Base-by-base conservation (phyloP, 495 filamentous ascomycete genomes). In the Penicillium goetzii region DNA sequence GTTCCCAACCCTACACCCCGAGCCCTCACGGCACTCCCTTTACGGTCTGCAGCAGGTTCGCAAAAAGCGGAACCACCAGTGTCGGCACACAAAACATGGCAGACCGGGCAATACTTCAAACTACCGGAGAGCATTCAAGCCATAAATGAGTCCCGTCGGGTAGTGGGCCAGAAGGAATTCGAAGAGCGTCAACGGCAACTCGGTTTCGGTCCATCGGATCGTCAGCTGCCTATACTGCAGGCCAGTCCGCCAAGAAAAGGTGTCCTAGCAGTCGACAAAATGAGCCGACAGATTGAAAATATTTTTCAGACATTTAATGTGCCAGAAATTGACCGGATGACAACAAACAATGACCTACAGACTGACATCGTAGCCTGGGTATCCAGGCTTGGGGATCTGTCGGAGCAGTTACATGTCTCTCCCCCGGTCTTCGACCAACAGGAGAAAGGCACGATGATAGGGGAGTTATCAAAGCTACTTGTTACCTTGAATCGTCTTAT, bases 401-500 rank as follows among this genome's bases (percentile, higher is more conserved):
- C 25, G 12, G 47, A 50, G 4, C 23, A 50, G 23, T 19, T 50
- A 11, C 25, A 50, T 26, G 12, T 15, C 11, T 50, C 47, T 9
- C 47, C 47, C 4, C 23, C 47, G 1, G 5, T 28, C 1, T 28
- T 50, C 5, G 47, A 28, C 47, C 28, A 28, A 11, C 2, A 50
- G 4, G 47, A 50, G 25, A 50, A 11, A 14, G 28, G 25, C 14
- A 10, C 11, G 25, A 28, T 50, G 12, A 26, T 30, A 6, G 23
- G 25, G 0, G 47, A 50, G 3, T 5, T 50, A 28, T 50, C 47
- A 10, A 14, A 50, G 25, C 47, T 50, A 28, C 47, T 50, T 28
- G 47, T 50, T 19, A 50, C 25, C 14, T 50, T 50, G 25, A 50
- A 50, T 50, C 47, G 47, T 11, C 47, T 49, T 11, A 23, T 50